Conservation (phyloP, 352 stramenopile species). For the Globisporangium acanthophoron region DNA sequence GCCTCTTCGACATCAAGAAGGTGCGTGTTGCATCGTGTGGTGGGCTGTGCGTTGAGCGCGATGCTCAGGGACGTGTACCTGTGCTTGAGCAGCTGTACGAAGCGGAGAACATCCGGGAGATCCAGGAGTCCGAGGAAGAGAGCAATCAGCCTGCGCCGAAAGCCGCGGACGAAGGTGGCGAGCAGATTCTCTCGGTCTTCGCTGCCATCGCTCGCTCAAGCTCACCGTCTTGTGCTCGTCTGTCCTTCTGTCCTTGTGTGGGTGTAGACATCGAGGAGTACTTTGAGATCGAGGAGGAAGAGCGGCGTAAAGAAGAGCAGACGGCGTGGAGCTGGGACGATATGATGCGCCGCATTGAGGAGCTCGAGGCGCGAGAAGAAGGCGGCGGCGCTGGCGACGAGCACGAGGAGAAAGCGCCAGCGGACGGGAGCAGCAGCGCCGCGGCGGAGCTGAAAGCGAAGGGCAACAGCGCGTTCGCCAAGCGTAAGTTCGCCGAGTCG, state of each 20-base stretch:
- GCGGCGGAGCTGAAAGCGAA: constrained; percentile 58
- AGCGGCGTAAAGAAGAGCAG: constrained; percentile 45
- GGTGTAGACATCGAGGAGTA: constrained; percentile 64
- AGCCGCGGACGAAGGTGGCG: constrained; percentile 56
- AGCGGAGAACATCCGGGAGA: constrained; percentile 80
- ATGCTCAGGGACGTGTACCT: no score
- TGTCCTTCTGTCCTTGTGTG: no score
- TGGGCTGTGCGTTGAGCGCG: no score
- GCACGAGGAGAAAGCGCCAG: constrained; percentile 13
- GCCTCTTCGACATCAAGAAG: constrained; percentile 69
- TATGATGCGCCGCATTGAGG: constrained; percentile 83
- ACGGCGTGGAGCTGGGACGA: constrained; percentile 78
- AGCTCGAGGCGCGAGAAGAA: constrained; percentile 65
- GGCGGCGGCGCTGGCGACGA: constrained; percentile 21
- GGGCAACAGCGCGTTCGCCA: constrained; percentile 75
- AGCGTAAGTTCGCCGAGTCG: constrained; percentile 69
- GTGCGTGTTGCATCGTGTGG: constrained; percentile 7
- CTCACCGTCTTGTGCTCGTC: background rate
- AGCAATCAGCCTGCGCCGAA: constrained; percentile 42
- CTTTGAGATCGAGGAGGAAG: constrained; percentile 83
- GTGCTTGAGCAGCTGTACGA: constrained; percentile 53
- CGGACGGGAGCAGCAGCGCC: constrained; percentile 16
- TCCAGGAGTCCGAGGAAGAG: constrained; percentile 77
- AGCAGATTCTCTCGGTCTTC: background rate
- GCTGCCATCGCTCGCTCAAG: background rate